These are phyloP conservation scores for Stipa capillata DNA, from an alignment of 176 grass and related monocot species.

Conservation along the genomic window DNA sequence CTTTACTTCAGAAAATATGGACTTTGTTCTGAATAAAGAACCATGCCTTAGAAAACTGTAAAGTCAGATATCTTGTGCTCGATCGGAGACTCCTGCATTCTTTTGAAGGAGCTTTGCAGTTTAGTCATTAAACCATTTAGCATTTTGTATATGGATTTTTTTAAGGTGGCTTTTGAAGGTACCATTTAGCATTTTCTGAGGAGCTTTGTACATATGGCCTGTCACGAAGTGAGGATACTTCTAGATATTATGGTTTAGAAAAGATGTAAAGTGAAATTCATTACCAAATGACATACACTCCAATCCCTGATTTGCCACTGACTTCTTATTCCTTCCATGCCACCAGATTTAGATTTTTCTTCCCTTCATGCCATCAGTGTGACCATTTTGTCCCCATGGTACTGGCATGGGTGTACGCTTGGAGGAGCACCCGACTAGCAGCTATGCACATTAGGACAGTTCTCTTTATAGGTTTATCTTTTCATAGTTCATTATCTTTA, in stretches of 20 bases:
- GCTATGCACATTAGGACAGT: too few relatives aligned
- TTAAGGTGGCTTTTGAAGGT: neutral
- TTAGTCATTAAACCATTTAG: neutral
- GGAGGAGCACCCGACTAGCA: too few relatives aligned
- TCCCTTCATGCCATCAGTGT: neutral
- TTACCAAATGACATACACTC: neutral
- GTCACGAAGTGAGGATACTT: neutral
- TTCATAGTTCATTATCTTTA: too few relatives aligned
- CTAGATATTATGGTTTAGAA: slow-evolving; percentile 5
- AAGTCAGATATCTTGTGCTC: neutral
- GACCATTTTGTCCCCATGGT: neutral
- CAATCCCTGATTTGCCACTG: neutral
- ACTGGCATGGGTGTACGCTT: too few relatives aligned
- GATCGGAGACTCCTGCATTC: neutral
- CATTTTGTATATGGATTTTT: neutral
- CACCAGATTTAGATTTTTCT: neutral
- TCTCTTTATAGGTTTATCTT: too few relatives aligned
- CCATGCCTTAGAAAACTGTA: neutral
- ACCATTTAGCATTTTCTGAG: neutral
- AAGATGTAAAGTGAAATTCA: slow-evolving; percentile 3
- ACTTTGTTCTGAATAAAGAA: neutral
- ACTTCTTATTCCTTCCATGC: neutral
- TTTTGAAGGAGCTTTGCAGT: neutral
- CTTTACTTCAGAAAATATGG: neutral
- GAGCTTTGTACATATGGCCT: neutral